Conservation (phyloP, 2,329 filamentous ascomycete species). For the Acarospora socialis region DNA sequence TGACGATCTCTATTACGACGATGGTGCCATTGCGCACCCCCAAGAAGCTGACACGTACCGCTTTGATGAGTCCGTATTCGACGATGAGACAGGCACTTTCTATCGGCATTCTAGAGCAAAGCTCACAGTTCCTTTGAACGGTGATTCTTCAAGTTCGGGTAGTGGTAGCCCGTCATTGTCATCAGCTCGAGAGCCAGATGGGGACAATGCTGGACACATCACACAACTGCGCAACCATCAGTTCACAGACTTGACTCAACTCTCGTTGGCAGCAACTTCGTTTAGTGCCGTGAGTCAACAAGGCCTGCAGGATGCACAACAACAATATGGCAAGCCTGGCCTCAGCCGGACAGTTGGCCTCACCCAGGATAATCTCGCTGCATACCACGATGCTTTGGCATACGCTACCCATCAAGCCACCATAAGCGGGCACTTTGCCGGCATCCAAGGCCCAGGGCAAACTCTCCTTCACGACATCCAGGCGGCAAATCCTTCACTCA, state of each 20-base stretch:
- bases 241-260: no score
- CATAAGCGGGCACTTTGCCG: constrained; percentile 58
- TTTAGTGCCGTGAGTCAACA: no score
- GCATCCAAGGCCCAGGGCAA: constrained; percentile 39
- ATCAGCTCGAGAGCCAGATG: no score
- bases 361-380: constrained; percentile 46
- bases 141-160: constrained; percentile 13
- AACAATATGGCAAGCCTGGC: no score
- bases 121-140: constrained; percentile 15
- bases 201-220: no score
- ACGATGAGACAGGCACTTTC: constrained; percentile 31
- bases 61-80: constrained; percentile 36
- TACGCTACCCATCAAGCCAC: constrained; percentile 66
- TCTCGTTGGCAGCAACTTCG: no score
- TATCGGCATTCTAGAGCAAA: constrained; percentile 22
- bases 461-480: constrained; percentile 21
- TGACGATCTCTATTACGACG: constrained; percentile 24
- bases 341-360: constrained; percentile 19
- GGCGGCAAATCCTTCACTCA: constrained; percentile 20
- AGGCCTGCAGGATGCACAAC: constrained; percentile 10
- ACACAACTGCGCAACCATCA: no score
- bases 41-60: constrained; percentile 16
- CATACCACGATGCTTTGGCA: constrained; percentile 73
- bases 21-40: constrained; percentile 21
- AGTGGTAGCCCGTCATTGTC: no score